Percentiles rank a stretch among this genome's conserved stretches.
Evolutionary conservation across 805 yeast species (phyloP).

Genomic region (Metschnikowia colocasiae): DNA sequence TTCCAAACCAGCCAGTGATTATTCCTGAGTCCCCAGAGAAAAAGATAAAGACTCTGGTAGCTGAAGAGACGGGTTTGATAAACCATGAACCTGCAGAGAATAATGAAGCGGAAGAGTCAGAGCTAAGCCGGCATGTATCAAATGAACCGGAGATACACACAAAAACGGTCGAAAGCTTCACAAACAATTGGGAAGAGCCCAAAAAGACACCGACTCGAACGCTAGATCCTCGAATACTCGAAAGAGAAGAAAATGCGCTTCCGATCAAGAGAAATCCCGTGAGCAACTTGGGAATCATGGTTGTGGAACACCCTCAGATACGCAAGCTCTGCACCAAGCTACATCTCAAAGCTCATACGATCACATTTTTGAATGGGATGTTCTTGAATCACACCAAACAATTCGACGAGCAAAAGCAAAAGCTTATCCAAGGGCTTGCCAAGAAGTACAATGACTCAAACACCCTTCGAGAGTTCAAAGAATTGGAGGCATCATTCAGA

Average conservation of each 20-base stretch:
- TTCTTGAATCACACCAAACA: conserved; percentile 11
- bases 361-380: conserved; percentile 11
- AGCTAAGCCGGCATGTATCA: neutral
- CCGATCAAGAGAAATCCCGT: neutral
- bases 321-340: conserved; percentile 10
- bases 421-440: neutral
- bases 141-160: neutral
- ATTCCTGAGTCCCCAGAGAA: neutral
- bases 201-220: neutral
- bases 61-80: too few species aligned
- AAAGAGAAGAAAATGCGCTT: neutral
- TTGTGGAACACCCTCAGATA: conserved; percentile 18
- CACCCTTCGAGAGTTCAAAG: neutral
- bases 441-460: conserved; percentile 5
- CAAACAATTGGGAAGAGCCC: neutral
- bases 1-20: neutral
- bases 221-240: conserved; percentile 6
- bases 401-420: conserved; percentile 5
- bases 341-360: conserved; percentile 9
- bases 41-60: too few species aligned
- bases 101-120: neutral
- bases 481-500: conserved; percentile 1
- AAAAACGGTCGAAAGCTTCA: neutral
- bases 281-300: neutral
- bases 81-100: neutral